Base-by-base conservation (phyloP, 257 asterid genomes). In the Nicotiana sylvestris region DNA sequence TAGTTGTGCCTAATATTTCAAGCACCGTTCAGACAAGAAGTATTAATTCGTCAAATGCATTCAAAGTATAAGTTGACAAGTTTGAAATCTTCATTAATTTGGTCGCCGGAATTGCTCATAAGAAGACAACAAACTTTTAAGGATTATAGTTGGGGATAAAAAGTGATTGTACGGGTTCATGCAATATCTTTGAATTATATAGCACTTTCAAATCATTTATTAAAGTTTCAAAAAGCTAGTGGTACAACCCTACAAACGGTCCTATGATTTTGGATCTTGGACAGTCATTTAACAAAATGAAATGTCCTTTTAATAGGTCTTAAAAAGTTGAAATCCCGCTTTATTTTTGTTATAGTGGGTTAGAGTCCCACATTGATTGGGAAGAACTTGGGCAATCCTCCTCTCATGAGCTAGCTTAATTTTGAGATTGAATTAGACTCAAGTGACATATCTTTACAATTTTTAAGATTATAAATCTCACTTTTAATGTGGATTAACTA, bases 121-220 rank as follows among this genome's bases (percentile, higher is more conserved):
- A 76, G 80, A 76, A 76, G 80, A 74, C 80, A 76, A 76, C 1
- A 76, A 51, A 12, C 16, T 21, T 76, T 76, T 76, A 51, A 76
- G 2, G 58, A 29, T 62, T 35, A 29, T 35, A 56, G 72, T 78
- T 27, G 79, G 64, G 67, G 25, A 80, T 72, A 53, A 16, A 35
- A 39, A 74, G 81, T 25, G 32, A 64, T 53, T 81, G 87, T 84
- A 81, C 87, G 82, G 82, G 87, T 84, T 84, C 87, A 84, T 81
- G 81, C 86, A 70, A 53, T 64, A 43, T 72, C 29, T 32, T 56
- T 17, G 35, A 65, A 79, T 46, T 72, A 27, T 76, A 13, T 76
- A 27, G 46, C 64, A 49, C 27, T 43, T 70, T 32, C 32, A 80
- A 25, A 69, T 60, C 46, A 69, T 35, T 60, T 29, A 69, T 69